Evolutionary conservation across 179 eudicot species (phyloP).

Genomic region (Dionaea muscipula): DNA sequence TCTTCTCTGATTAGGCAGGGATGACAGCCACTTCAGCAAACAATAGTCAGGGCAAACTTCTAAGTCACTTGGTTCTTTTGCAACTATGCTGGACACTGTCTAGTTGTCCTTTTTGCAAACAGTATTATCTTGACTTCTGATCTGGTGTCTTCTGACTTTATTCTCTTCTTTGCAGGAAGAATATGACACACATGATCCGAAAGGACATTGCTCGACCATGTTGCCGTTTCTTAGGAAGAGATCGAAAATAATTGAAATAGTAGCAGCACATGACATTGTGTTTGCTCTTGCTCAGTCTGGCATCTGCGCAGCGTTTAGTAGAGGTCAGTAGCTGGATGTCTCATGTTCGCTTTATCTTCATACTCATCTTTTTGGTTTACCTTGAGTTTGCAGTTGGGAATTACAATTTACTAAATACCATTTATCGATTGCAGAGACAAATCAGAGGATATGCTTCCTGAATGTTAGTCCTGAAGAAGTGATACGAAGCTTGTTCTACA

Average conservation of each 20-base stretch:
- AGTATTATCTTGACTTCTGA: neutral
- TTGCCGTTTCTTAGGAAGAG: slow-evolving; percentile 67
- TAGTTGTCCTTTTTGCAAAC: no score
- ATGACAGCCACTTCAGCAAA: no score
- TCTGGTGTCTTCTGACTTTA: neutral
- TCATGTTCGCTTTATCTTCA: neutral
- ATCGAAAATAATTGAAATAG: slow-evolving; percentile 72
- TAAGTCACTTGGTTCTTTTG: neutral
- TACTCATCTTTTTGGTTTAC: neutral
- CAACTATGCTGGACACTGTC: no score
- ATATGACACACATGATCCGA: slow-evolving; percentile 87
- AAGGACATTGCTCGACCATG: slow-evolving; percentile 49
- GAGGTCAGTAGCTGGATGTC: slow-evolving; percentile 32
- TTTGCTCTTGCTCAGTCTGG: slow-evolving; percentile 94
- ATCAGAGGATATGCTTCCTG: slow-evolving; percentile 78
- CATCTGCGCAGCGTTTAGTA: slow-evolving; percentile 80
- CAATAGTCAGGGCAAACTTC: neutral
- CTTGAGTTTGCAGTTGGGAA: neutral
- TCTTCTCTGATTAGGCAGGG: neutral
- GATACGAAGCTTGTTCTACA: slow-evolving; percentile 79
- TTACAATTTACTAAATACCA: neutral
- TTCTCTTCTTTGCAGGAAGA: slow-evolving; percentile 36
- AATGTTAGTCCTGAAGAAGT: slow-evolving; percentile 81
- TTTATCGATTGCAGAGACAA: slow-evolving; percentile 50
- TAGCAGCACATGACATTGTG: slow-evolving; percentile 74